Evolutionary conservation across 1,139 yeast genomes (phyloP), one percentile per base, ranked within the genome.

Genomic region (Candida gigantensis): DNA sequence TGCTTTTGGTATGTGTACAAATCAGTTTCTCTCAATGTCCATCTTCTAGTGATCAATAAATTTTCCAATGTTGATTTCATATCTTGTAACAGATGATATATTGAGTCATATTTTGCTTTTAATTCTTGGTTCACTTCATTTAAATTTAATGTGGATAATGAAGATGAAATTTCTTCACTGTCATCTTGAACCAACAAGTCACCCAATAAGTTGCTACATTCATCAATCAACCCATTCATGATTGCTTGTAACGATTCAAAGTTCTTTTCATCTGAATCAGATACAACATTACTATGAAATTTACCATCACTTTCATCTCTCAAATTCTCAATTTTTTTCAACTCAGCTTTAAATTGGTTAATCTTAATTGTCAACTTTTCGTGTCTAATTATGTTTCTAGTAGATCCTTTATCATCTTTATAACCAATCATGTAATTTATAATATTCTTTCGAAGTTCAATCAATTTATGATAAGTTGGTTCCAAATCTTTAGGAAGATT

Each of bases 1-100:
- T 72, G 72, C 52, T 82, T 79, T 59, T 89, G 95, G 57, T 85
- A 90, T 37, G 75, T 74, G 62, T 85, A 92, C 48, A 92, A 70
- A 61, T 92, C 98, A 0, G 97, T 92, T 55, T 89, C 96, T 54
- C 98, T 78, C 62, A 92, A 70, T 2, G 97, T 90, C 98, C 98
- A 92, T 58, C 97, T 78, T 62, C 96, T 81, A 3, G 98, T 92
- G 24, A 92, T 79, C 46, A 89, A 70, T 47, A 92, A 67, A 49
- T 86, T 87, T 51, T 87, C 96, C 44, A 92, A 69, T 14, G 81
- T 82, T 17, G 78, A 70, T 58, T 88, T 87, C 49, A 88, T 70
- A 30, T 74, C 78, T 24, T 78, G 66, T 46, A 92, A 68, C 44
- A 60, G 57, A 25, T 55, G 49, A 49, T 68, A 69, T 17, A 70